These are phyloP conservation scores for Cryphonectria japonica DNA, from an alignment of 2,329 filamentous ascomycete genomes.

Conservation along the genomic window DNA sequence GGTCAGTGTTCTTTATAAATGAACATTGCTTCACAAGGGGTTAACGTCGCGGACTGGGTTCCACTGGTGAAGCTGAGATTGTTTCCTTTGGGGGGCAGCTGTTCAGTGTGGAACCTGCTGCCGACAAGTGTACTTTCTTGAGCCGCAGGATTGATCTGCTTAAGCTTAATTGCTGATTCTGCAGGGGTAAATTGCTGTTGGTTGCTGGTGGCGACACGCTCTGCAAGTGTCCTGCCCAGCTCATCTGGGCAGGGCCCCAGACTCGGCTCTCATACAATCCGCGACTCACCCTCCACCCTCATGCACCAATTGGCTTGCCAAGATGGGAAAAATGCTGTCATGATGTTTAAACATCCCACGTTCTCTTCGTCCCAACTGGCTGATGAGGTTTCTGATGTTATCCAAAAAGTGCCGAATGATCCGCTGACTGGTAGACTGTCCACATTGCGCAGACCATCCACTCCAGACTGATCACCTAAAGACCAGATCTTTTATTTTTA, in stretches of 20 bases:
- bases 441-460: conserved; percentile 5
- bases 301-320: not conserved
- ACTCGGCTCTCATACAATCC: conserved; percentile 13
- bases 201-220: conserved; percentile 13
- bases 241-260: conserved; percentile 14
- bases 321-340: not conserved
- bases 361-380: conserved; percentile 6
- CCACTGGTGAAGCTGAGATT: conserved; percentile 1
- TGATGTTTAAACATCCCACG: conserved; percentile 14
- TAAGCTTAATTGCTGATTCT: conserved; percentile 14
- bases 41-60: not conserved
- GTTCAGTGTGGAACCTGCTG: not conserved
- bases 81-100: conserved; percentile 4
- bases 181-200: conserved; percentile 8
- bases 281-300: conserved; percentile 2
- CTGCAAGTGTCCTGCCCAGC: conserved; percentile 9
- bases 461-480: conserved; percentile 14
- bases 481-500: conserved; percentile 23
- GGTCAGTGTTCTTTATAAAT: not conserved
- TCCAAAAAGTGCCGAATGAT: not conserved
- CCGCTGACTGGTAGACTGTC: not conserved
- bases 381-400: conserved; percentile 9
- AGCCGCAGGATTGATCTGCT: conserved; percentile 3
- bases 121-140: not conserved
- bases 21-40: not conserved